Conservation (phyloP, 2,329 filamentous ascomycete genomes). For the Cucurbitaria berberidis region DNA sequence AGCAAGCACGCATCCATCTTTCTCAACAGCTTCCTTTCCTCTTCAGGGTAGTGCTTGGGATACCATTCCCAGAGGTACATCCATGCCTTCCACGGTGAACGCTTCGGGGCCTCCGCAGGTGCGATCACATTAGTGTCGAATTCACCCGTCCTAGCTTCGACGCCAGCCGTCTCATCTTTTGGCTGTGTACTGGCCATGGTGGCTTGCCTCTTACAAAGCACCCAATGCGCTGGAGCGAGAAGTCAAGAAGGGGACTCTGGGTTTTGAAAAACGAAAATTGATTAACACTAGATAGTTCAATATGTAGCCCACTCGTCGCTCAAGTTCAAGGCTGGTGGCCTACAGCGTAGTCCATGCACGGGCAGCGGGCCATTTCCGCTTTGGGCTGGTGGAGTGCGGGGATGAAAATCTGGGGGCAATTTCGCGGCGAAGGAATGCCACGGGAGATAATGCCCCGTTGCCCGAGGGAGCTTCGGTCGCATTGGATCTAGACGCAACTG, state of each 20-base stretch:
- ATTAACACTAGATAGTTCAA: constrained; percentile 22
- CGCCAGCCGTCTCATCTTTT: constrained; percentile 25
- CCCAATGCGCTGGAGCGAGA: constrained; percentile 8
- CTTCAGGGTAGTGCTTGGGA: constrained; percentile 42
- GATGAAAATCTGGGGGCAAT: constrained; percentile 11
- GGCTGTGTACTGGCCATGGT: constrained; percentile 29
- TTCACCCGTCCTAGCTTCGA: constrained; percentile 27
- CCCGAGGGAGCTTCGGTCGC: constrained; percentile 2
- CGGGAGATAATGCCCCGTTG: constrained; percentile 12
- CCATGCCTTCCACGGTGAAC: constrained; percentile 48
- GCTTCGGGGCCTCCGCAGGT: constrained; percentile 42
- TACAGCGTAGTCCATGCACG: constrained; percentile 17
- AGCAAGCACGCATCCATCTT: constrained; percentile 47
- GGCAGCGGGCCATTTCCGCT: constrained; percentile 35
- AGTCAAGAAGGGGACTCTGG: constrained; percentile 4
- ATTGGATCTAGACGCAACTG: background rate
- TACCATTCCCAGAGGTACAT: constrained; percentile 50
- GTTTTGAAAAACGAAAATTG: constrained; percentile 6
- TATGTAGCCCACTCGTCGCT: constrained; percentile 27
- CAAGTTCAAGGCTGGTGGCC: constrained; percentile 19
- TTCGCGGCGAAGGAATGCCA: constrained; percentile 19
- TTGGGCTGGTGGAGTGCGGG: constrained; percentile 33
- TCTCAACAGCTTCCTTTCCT: constrained; percentile 43
- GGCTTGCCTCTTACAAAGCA: constrained; percentile 3
- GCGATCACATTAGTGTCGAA: constrained; percentile 40